Base-by-base conservation (phyloP, 1,284 basidiomycete genomes). In the Meripilus lineatus region DNA sequence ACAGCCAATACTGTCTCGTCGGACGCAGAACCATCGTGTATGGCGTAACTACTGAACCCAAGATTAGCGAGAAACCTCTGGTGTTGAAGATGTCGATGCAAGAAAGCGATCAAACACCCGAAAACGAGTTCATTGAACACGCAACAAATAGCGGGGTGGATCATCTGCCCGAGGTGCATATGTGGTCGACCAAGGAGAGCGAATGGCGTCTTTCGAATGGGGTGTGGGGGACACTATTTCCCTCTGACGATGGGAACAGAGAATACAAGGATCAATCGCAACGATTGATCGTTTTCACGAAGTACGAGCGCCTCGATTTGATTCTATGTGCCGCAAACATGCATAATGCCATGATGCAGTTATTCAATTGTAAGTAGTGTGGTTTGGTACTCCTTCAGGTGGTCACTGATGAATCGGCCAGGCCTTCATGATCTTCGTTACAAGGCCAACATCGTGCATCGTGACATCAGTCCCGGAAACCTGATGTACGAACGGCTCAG, bases 381-480 rank as follows among this genome's bases (percentile, higher is more conserved):
- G n/a, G n/a, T n/a, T n/a, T n/a, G n/a, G n/a, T n/a, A n/a, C n/a
- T n/a, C n/a, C n/a, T n/a, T n/a, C n/a, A n/a, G n/a, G n/a, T n/a
- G n/a, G n/a, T n/a, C n/a, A n/a, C n/a, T n/a, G n/a, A n/a, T n/a
- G n/a, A n/a, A n/a, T n/a, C n/a, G n/a, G n/a, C n/a, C n/a, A n/a
- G n/a, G n/a, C n/a, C n/a, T n/a, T n/a, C n/a, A n/a, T n/a, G n/a
- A n/a, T n/a, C n/a, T n/a, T n/a, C n/a, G n/a, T n/a, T n/a, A n/a
- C n/a, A n/a, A 38, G 8, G 49, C 42, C 4, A 13, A 18, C 2
- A 50, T 50, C 3, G 34, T 50, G 4, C 49, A 50, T 30, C 33
- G 49, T 6, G 49, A 48, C 35, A 38, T 50, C 38, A 48, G 49
- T 34, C n/a, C 23, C 23, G 42, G 36, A 32, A 50, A 48, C 22